These are phyloP conservation scores for Leishmania major DNA, from an alignment of 208 protist species.

Conservation along the genomic window DNA sequence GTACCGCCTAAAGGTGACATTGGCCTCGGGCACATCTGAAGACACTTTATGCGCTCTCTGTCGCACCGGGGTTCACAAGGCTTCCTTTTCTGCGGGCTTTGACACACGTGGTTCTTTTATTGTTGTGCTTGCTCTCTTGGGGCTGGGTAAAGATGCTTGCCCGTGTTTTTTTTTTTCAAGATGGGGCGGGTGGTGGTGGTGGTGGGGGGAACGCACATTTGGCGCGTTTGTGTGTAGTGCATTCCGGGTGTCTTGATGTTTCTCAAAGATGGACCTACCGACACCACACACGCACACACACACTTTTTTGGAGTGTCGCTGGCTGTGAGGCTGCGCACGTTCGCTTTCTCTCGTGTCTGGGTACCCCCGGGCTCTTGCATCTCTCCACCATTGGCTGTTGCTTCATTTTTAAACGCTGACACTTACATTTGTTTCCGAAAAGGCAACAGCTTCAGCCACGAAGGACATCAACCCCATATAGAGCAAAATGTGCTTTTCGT, in stretches of 20 bases:
- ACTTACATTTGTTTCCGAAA: neutral
- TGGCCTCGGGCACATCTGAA: neutral
- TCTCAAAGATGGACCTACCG: neutral
- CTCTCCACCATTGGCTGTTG: neutral
- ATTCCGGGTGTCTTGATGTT: neutral
- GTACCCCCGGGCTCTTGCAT: neutral
- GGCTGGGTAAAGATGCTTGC: neutral
- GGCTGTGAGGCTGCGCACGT: neutral
- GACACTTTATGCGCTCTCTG: neutral
- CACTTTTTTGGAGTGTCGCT: neutral
- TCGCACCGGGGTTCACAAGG: neutral
- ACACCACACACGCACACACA: neutral
- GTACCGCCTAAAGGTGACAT: neutral
- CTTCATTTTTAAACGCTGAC: neutral
- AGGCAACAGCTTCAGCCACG: neutral
- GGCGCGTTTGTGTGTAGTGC: conserved; percentile 3
- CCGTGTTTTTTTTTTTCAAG: neutral
- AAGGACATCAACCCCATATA: neutral
- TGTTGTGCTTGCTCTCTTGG: neutral
- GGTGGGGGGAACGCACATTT: neutral
- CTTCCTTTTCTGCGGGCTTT: neutral
- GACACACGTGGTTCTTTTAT: neutral
- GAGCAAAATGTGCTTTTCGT: neutral
- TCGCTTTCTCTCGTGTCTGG: neutral
- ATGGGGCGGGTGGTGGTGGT: neutral